Evolutionary conservation across 345 rosid species (phyloP).

Genomic region (Viola odorata): DNA sequence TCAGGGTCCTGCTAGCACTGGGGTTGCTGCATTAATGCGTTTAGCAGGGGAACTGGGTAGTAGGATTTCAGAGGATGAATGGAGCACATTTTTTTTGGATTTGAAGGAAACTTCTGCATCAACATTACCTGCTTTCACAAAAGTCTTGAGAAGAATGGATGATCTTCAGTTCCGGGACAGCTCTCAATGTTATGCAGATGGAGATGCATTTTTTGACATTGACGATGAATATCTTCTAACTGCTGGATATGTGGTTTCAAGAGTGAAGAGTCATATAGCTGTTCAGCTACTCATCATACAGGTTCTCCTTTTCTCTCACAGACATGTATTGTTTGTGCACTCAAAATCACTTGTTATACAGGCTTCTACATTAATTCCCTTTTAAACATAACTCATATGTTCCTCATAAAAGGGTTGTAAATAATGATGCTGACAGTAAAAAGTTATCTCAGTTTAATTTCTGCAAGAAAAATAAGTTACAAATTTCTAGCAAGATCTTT

Average conservation of each 20-base stretch:
- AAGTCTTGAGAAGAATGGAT: conserved; percentile 66
- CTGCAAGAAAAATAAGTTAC: not conserved
- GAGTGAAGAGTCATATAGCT: conserved; percentile 74
- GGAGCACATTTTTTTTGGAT: conserved; percentile 55
- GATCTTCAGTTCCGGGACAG: conserved; percentile 38
- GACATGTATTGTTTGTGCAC: too few relatives aligned
- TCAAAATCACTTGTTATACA: too few relatives aligned
- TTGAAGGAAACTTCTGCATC: conserved; percentile 68
- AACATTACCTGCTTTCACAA: conserved; percentile 58
- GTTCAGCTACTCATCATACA: conserved; percentile 68
- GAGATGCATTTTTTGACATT: conserved; percentile 56
- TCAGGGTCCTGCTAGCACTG: conserved; percentile 78
- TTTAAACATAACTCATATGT: not conserved
- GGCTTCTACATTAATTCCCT: not conserved
- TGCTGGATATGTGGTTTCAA: conserved; percentile 66
- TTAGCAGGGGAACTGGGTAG: conserved; percentile 56
- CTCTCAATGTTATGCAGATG: conserved; percentile 32
- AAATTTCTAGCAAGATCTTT: not conserved
- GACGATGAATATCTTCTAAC: conserved; percentile 68
- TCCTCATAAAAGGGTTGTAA: not conserved
- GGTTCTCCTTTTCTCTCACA: conserved; percentile 33
- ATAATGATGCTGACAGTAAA: not conserved
- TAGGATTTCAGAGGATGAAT: conserved; percentile 63
- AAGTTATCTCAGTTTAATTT: not conserved
- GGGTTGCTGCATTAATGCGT: conserved; percentile 58